phyloP scores from a whole-genome alignment of 2,329 filamentous ascomycete species.

The Beauveria australis region DNA sequence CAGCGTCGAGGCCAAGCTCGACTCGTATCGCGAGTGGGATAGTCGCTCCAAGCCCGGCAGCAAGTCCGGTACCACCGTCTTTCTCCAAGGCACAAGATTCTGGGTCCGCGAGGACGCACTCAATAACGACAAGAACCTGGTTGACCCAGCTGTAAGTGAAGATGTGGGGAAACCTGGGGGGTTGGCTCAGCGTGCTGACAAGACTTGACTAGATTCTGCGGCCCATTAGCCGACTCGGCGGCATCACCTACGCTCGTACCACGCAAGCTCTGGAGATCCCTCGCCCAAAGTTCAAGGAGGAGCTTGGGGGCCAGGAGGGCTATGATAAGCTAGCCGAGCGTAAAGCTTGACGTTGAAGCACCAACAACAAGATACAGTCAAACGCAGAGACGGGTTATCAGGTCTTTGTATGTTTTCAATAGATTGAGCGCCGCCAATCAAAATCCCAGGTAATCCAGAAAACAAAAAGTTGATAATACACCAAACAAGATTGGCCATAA shows the following conservation, averaged over 20 bases:
- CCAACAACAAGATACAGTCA: too few relatives aligned
- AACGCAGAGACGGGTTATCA: too few relatives aligned
- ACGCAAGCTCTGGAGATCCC: constrained; percentile 65
- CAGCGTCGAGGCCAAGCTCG: constrained; percentile 70
- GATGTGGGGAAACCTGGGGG: neutral
- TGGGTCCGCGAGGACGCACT: constrained; percentile 87
- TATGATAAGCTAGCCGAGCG: constrained; percentile 39
- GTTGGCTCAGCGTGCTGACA: neutral
- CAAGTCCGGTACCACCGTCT: constrained; percentile 64
- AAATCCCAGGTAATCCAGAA: neutral
- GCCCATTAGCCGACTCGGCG: constrained; percentile 72
- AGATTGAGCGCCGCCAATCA: neutral
- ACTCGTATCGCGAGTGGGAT: constrained; percentile 70
- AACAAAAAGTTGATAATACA: neutral
- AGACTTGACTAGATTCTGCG: constrained; percentile 54
- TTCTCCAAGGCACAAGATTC: constrained; percentile 78
- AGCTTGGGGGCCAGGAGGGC: constrained; percentile 44
- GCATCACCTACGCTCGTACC: constrained; percentile 72
- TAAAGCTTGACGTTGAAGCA: neutral
- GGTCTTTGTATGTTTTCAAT: neutral
- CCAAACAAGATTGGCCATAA: too few relatives aligned
- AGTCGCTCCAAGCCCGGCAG: constrained; percentile 61
- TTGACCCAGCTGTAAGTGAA: constrained; percentile 59
- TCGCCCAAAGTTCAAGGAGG: constrained; percentile 48
- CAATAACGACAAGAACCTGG: constrained; percentile 63